phyloP scores from a whole-genome alignment of 75 land plant genomes.

The Adiantum capillusveneris region DNA sequence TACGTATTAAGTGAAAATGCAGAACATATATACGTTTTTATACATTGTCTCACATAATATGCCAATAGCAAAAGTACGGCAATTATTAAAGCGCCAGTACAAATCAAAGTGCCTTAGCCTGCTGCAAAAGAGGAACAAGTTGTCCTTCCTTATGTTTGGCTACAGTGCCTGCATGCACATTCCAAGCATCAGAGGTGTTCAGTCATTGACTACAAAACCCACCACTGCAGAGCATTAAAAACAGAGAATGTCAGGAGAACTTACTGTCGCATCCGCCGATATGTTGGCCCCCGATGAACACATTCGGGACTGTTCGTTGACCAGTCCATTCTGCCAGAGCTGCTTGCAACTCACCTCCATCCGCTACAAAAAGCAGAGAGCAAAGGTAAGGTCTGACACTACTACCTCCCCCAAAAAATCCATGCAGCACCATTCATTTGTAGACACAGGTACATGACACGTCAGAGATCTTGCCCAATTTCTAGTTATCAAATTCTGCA shows the following conservation, averaged over 20 bases:
- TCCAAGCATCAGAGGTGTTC: background rate
- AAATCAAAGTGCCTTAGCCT: conserved; percentile 61
- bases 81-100: too few species aligned
- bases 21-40: too few species aligned
- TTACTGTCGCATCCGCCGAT: conserved; percentile 90
- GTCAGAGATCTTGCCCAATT: too few species aligned
- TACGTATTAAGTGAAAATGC: too few species aligned
- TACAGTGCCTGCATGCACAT: conserved; percentile 31
- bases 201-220: background rate
- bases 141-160: conserved; percentile 50
- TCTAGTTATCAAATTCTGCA: too few species aligned
- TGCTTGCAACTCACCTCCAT: conserved; percentile 66
- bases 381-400: too few species aligned
- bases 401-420: too few species aligned
- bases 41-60: too few species aligned
- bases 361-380: conserved; percentile 30
- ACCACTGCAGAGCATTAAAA: background rate
- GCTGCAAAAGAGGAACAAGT: conserved; percentile 67
- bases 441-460: too few species aligned
- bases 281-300: conserved; percentile 91
- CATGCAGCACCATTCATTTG: too few species aligned
- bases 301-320: conserved; percentile 80
- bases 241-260: conserved; percentile 3
- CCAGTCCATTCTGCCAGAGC: conserved; percentile 78
- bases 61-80: too few species aligned